phyloP scores from a whole-genome alignment of 1,139 yeast genomes.

The Zygoascus sp. region DNA sequence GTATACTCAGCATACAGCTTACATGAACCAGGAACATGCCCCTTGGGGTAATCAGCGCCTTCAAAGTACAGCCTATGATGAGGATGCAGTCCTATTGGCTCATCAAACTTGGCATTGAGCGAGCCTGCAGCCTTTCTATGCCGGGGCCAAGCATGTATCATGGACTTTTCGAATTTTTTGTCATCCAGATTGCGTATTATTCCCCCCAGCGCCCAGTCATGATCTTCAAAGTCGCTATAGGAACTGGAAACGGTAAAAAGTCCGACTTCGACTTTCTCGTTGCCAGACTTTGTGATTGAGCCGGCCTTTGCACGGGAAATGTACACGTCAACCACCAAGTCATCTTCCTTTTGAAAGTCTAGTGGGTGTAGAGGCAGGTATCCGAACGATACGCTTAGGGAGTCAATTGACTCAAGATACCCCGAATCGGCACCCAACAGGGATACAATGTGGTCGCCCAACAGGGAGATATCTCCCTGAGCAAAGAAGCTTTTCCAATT shows the following conservation, averaged over 20 bases:
- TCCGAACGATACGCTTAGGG: conserved; percentile 26
- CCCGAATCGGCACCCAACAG: background rate
- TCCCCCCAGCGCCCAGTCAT: conserved; percentile 27
- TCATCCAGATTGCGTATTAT: conserved; percentile 24
- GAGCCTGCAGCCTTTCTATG: conserved; percentile 25
- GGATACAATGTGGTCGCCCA: background rate
- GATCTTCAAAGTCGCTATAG: conserved; percentile 17
- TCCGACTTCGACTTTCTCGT: conserved; percentile 27
- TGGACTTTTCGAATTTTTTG: conserved; percentile 21
- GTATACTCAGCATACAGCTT: conserved; percentile 38
- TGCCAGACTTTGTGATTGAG: background rate
- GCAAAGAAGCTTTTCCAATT: conserved; percentile 26
- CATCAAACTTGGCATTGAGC: conserved; percentile 28
- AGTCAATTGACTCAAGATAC: conserved; percentile 19
- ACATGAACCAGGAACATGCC: conserved; percentile 33
- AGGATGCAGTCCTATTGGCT: conserved; percentile 49
- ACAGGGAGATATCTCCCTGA: conserved; percentile 9
- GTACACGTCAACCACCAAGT: conserved; percentile 27
- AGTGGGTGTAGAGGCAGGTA: conserved; percentile 24
- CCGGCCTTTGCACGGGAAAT: conserved; percentile 15
- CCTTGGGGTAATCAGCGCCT: conserved; percentile 14
- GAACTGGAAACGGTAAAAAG: conserved; percentile 21
- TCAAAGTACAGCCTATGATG: conserved; percentile 24
- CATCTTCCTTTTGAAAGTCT: conserved; percentile 22
- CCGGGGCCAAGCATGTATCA: conserved; percentile 23